A percentile compares a stretch with the other conserved stretches of the same genome.
Evolutionary conservation across 139 green algal species (phyloP).

Genomic region (Coelastrella sp.): DNA sequence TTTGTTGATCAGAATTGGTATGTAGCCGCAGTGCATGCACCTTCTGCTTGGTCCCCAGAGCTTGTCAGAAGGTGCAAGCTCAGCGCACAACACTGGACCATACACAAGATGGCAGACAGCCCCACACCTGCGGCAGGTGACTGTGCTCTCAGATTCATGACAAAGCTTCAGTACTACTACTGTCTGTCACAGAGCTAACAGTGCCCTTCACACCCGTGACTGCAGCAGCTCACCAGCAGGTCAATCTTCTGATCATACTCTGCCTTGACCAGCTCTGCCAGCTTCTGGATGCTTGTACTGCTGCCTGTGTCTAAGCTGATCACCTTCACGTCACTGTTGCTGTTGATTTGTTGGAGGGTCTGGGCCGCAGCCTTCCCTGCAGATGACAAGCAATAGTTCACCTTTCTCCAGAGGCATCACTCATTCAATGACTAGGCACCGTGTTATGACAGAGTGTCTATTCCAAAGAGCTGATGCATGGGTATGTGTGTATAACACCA

Average conservation of each 20-base stretch:
- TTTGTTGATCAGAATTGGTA: no score
- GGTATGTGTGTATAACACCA: background rate
- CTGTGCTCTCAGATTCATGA: no score
- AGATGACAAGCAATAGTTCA: background rate
- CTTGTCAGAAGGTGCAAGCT: background rate
- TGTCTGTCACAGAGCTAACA: background rate
- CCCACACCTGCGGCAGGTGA: no score
- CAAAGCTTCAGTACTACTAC: no score
- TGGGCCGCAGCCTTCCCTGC: slow-evolving; percentile 25
- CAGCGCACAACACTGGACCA: background rate
- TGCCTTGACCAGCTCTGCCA: background rate
- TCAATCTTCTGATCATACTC: slow-evolving; percentile 44
- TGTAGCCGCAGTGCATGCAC: no score
- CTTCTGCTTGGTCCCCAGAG: no score
- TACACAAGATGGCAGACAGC: no score
- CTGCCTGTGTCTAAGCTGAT: background rate
- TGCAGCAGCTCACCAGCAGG: slow-evolving; percentile 17
- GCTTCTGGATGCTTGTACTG: slow-evolving; percentile 9
- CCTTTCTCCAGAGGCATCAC: background rate
- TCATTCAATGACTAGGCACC: no score
- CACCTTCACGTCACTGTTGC: background rate
- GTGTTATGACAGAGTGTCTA: no score
- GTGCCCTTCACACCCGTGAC: background rate
- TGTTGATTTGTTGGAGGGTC: background rate
- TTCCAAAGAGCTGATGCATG: no score